These are phyloP conservation scores for Crucibulum laeve DNA, from an alignment of 768 basidiomycete species.

Conservation along the genomic window DNA sequence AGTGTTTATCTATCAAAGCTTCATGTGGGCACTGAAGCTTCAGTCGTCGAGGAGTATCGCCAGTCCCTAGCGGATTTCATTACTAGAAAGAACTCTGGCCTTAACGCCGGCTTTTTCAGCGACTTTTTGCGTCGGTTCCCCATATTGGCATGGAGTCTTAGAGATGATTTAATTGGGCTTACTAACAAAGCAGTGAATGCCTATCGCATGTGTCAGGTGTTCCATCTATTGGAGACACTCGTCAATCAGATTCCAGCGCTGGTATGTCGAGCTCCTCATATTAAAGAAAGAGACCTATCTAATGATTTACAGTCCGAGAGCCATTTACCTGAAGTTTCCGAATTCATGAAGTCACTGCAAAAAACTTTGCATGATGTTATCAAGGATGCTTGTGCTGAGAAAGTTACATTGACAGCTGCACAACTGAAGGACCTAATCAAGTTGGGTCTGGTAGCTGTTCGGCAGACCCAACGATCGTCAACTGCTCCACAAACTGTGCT, in stretches of 20 bases:
- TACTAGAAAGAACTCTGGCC: slow-evolving; percentile 73
- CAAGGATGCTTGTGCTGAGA: slow-evolving; percentile 43
- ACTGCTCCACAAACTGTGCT: slow-evolving; percentile 25
- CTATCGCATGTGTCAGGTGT: slow-evolving; percentile 72
- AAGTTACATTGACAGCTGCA: slow-evolving; percentile 42
- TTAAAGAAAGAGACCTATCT: not conserved
- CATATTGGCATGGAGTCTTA: slow-evolving; percentile 58
- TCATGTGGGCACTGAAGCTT: slow-evolving; percentile 35
- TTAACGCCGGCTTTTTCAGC: slow-evolving; percentile 72
- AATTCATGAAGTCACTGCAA: slow-evolving; percentile 49
- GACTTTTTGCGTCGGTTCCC: slow-evolving; percentile 73
- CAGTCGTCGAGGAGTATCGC: slow-evolving; percentile 52
- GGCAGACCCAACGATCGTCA: slow-evolving; percentile 50
- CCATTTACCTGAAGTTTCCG: slow-evolving; percentile 33
- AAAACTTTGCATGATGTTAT: slow-evolving; percentile 44
- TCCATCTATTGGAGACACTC: slow-evolving; percentile 66
- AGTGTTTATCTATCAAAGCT: slow-evolving; percentile 67
- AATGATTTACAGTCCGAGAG: slow-evolving; percentile 12
- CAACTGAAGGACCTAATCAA: slow-evolving; percentile 83
- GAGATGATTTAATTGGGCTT: slow-evolving; percentile 52
- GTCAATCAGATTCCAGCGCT: slow-evolving; percentile 47
- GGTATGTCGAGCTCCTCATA: slow-evolving; percentile 26
- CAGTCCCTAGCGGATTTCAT: slow-evolving; percentile 72
- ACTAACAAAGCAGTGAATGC: slow-evolving; percentile 62
- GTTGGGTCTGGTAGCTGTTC: slow-evolving; percentile 57